Base-by-base conservation (phyloP, 768 basidiomycete species). In the Macrolepiota albuminosa region DNA sequence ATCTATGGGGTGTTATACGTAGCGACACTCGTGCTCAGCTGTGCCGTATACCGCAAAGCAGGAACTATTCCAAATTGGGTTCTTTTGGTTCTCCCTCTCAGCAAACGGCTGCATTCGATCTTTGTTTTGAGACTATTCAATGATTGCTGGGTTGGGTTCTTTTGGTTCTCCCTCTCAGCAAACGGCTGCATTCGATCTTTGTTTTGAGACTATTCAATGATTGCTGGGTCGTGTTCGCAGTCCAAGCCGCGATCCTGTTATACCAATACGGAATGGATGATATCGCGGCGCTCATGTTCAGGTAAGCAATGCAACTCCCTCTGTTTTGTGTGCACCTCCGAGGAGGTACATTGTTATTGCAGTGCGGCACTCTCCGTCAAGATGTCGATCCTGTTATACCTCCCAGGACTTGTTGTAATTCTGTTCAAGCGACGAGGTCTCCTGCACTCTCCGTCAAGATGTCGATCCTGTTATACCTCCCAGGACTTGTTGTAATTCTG, bases 401-500 rank as follows among this genome's bases (percentile, higher is more conserved):
- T 97, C 2, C 97, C 97, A 5, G 95, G 91, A 3, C 78, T 97
- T 8, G 75, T 95, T 26, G 86, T 97, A 16, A 76, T 98, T 59
- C 73, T 91, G 21, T 89, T 93, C 77, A 90, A 89, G 70, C 83
- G 84, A n/a, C n/a, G n/a, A n/a, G n/a, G n/a, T n/a, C n/a, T n/a
- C n/a, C n/a, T n/a, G 95, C 95, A 2, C 74, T 98, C 7, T 95
- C 94, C 0, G 82, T 97, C 58, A 99, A 99, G 72, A 98, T 99
- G 97, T 95, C 90, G 24, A 83, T 89, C 47, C 72, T 98, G 34
- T 78, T 99, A 9, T 97, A 94, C 74, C 76, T 97, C 2, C 97
- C 97, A 5, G 95, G 91, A 3, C 78, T 97, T 8, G 75, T 95
- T 26, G 86, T 97, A 16, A 76, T 98, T 59, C 73, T 91, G 21